Evolutionary conservation across 2,329 filamentous ascomycete species (phyloP), one percentile per base, ranked within the genome.

Genomic region (Tolypocladium nubicola): DNA sequence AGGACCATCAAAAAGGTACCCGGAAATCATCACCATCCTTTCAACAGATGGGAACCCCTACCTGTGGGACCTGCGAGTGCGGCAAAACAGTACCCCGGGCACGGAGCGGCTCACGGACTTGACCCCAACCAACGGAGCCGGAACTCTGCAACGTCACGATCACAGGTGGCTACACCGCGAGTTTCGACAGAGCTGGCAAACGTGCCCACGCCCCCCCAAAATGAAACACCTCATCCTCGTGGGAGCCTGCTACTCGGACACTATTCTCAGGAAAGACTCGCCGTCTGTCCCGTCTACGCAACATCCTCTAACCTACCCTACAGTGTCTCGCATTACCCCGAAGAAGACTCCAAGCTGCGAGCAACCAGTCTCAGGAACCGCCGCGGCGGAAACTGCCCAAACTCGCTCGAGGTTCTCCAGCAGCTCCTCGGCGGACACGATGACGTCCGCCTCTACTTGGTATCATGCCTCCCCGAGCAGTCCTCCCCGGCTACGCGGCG

Each of bases 341-440:
- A 71, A 8, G 87, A 91, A 72, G 88, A 92, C 73, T 79, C 83
- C 53, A 91, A 91, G 70, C 75, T 89, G 45, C 84, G 87, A 38
- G 87, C 88, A 21, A 80, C 80, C 2, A 75, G 67, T 30, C 68
- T 87, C 56, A 71, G 75, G 40, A 78, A 79, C 49, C 81, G 87
- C 37, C 80, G 87, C 33, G 88, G 88, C 55, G 88, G 88, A 38
- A 92, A 91, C 68, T 84, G 85, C 61, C 80, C 84, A 30, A 91
- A 91, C 67, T 81, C 82, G 4, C 78, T 90, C 39, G 80, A 90
- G 66, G 87, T 91, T 10, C 73, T 91, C 33, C 78, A 83, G 60
- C 85, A 90, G 67, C 76, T 89, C 21, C 64, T 84, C 56, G 53
- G 30, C 49, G 64, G 13, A n/a, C 35, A 35, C 26, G 39, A 41